These are phyloP conservation scores for Ilex aquifolium DNA, from an alignment of 257 asterid genomes.

Conservation along the genomic window DNA sequence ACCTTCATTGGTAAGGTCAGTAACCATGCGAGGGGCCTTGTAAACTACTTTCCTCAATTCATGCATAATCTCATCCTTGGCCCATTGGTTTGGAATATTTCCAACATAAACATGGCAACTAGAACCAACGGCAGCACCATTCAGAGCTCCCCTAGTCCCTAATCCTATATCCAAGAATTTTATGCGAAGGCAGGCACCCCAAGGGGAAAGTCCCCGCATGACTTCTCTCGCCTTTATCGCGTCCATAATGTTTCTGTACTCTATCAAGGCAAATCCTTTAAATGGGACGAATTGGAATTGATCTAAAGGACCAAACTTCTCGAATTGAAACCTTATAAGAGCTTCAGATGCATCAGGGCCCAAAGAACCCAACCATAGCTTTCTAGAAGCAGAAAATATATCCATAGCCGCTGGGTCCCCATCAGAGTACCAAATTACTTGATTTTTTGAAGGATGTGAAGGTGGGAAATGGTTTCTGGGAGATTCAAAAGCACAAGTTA, in stretches of 20 bases:
- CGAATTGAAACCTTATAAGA: constrained; percentile 64
- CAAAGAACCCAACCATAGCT: constrained; percentile 74
- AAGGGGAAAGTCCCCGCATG: constrained; percentile 69
- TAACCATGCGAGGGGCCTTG: constrained; percentile 66
- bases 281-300: constrained; percentile 47
- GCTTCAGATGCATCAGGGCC: constrained; percentile 80
- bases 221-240: constrained; percentile 81
- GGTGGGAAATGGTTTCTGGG: constrained; percentile 42
- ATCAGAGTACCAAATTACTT: constrained; percentile 49
- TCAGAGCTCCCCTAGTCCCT: constrained; percentile 63
- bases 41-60: constrained; percentile 63
- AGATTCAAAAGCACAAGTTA: constrained; percentile 52
- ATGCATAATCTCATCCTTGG: constrained; percentile 72
- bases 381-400: constrained; percentile 74
- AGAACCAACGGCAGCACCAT: constrained; percentile 63
- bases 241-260: constrained; percentile 68
- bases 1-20: constrained; percentile 69
- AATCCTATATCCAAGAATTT: constrained; percentile 71
- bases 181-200: constrained; percentile 68
- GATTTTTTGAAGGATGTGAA: constrained; percentile 44
- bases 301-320: constrained; percentile 68
- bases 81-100: constrained; percentile 64
- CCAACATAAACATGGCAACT: constrained; percentile 79
- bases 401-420: constrained; percentile 83
- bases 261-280: constrained; percentile 68